Evolutionary conservation across 352 stramenopile genomes (phyloP).

Genomic region (Pythium dissotocum): DNA sequence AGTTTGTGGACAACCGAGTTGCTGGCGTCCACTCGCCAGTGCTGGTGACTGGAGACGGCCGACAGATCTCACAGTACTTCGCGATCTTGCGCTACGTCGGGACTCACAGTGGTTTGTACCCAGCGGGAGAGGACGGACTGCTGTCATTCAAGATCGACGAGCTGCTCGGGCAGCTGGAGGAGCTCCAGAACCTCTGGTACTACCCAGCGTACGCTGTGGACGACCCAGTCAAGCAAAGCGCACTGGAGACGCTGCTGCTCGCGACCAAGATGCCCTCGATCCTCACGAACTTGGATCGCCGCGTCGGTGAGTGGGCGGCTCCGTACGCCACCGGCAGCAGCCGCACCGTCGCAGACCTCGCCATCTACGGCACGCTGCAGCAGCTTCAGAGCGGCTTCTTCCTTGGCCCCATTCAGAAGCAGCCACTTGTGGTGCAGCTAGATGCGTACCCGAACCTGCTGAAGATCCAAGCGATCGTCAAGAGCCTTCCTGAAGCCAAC

Average conservation of each 20-base stretch:
- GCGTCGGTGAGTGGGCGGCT: conserved; percentile 29
- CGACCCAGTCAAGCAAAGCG: conserved; percentile 28
- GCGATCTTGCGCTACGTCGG: conserved; percentile 68
- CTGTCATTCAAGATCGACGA: conserved; percentile 55
- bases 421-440: background rate
- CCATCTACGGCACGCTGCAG: conserved; percentile 43
- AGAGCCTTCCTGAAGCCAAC: background rate
- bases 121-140: conserved; percentile 29
- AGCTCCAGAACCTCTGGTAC: conserved; percentile 32
- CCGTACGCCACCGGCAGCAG: conserved; percentile 32
- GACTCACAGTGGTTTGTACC: conserved; percentile 49
- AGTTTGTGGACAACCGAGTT: conserved; percentile 54
- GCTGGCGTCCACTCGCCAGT: conserved; percentile 26
- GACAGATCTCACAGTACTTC: conserved; percentile 44
- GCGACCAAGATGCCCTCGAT: conserved; percentile 42
- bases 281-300: conserved; percentile 40
- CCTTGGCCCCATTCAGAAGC: background rate
- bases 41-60: conserved; percentile 38
- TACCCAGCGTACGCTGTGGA: conserved; percentile 30
- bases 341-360: conserved; percentile 54
- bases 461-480: conserved; percentile 8
- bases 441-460: conserved; percentile 1
- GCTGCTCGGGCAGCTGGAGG: conserved; percentile 34
- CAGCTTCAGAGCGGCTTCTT: conserved; percentile 36
- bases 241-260: conserved; percentile 33